Evolutionary conservation across 345 rosid species (phyloP), one percentile per base, ranked within the genome.

Genomic region (Aquilaria malaccensis): DNA sequence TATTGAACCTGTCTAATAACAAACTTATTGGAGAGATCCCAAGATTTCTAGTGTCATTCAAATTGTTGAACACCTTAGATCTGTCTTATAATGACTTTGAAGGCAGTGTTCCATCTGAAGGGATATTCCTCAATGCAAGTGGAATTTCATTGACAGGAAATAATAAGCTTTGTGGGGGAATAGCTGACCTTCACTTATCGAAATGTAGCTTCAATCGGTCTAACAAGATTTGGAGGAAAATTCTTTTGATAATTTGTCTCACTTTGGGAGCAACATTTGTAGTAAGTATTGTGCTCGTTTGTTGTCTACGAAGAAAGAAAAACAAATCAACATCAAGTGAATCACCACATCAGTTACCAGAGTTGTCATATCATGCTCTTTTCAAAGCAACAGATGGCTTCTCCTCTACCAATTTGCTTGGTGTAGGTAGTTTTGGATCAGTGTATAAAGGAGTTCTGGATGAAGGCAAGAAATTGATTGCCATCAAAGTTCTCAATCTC

Each of bases 21-120:
- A 67, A 73, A 33, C 51, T 79, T 11, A 64, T 68, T 0, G 75
- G 80, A 2, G 13, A 41, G 6, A 64, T 79, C 59, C 81, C 78
- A 0, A 13, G 63, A 31, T 67, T 43, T 52, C 11, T 77, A 0
- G 58, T 49, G 13, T 9, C 10, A 12, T 29, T 70, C 11, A 9
- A 0, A 4, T 53, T 46, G 3, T 61, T 74, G 13, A 2, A 45
- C 0, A 14, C 30, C 7, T 58, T 72, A 55, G 64, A 80, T 47
- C 59, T 76, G 9, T 79, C 87, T 52, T 64, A 58, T 33, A 83
- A 83, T 15, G 30, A 76, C 47, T 71, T 83, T 0, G 81, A 80
- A 33, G 83, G 85, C 2, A 67, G 58, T 37, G 13, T 78, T n/a
- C 83, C 79, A 12, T n/a, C 13, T 11, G 15, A 43, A 60, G 80